Evolutionary conservation across 2,329 filamentous ascomycete species (phyloP).

Genomic region (Ampelomyces quisqualis): DNA sequence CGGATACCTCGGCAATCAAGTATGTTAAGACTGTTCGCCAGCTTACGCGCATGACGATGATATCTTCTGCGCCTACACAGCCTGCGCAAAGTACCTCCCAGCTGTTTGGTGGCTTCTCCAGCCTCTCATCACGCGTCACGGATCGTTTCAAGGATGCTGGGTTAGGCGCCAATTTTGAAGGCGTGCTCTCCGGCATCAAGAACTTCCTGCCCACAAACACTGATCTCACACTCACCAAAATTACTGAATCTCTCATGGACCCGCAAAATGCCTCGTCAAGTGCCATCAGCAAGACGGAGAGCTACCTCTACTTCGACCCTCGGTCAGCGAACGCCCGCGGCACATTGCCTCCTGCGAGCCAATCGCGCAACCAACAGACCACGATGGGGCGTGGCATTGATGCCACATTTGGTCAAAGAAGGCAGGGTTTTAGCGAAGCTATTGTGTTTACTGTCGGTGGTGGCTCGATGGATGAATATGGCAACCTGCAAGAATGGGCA

Average conservation of each 20-base stretch:
- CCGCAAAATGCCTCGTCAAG: constrained; percentile 84
- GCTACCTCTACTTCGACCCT: constrained; percentile 96
- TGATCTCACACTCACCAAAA: constrained; percentile 95
- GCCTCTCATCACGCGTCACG: constrained; percentile 86
- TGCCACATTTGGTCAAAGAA: constrained; percentile 85
- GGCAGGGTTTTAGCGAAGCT: constrained; percentile 86
- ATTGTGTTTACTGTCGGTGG: constrained; percentile 92
- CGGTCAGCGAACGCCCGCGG: constrained; percentile 89
- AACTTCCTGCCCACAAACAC: constrained; percentile 96
- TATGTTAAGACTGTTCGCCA: constrained; percentile 83
- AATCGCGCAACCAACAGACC: constrained; percentile 46
- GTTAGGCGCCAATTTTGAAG: constrained; percentile 84
- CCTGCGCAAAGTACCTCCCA: constrained; percentile 68
- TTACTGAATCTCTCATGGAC: constrained; percentile 98
- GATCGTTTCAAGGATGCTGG: constrained; percentile 93
- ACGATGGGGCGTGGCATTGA: constrained; percentile 61
- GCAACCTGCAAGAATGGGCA: constrained; percentile 96
- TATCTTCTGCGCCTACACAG: constrained; percentile 76
- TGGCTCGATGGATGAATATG: constrained; percentile 98
- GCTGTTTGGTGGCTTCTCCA: constrained; percentile 90
- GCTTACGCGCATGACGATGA: constrained; percentile 97
- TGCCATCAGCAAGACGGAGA: constrained; percentile 93
- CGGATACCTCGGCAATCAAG: constrained; percentile 73
- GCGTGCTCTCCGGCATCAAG: constrained; percentile 91
- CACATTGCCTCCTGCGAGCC: constrained; percentile 79